These are phyloP conservation scores for Scolecobasidium constrictum DNA, from an alignment of 2,329 filamentous ascomycete species.

Conservation along the genomic window DNA sequence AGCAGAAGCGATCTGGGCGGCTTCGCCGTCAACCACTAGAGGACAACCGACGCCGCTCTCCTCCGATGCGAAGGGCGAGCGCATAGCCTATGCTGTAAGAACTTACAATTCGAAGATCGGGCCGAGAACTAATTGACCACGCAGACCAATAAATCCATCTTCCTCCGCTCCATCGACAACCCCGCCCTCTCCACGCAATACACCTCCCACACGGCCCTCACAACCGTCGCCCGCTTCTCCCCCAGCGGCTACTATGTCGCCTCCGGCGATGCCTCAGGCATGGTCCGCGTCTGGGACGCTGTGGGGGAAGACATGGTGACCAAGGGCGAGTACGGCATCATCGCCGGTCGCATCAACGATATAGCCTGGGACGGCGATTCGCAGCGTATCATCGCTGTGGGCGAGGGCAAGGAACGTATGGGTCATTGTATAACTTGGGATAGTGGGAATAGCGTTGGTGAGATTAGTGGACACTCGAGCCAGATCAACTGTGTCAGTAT, in stretches of 20 bases:
- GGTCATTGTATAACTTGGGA: conserved; percentile 92
- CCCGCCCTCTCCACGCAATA: conserved; percentile 81
- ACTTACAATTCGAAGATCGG: conserved; percentile 8
- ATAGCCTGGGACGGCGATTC: conserved; percentile 97
- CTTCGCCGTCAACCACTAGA: conserved; percentile 70
- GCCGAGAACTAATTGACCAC: not conserved
- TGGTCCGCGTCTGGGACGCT: conserved; percentile 84
- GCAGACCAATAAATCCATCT: conserved; percentile 91
- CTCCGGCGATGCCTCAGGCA: conserved; percentile 75
- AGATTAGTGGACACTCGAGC: conserved; percentile 84
- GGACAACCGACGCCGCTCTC: conserved; percentile 86
- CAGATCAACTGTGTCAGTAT: conserved; percentile 86
- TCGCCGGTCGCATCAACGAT: conserved; percentile 90
- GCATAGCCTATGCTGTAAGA: conserved; percentile 82
- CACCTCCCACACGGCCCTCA: conserved; percentile 76
- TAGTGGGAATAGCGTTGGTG: conserved; percentile 90
- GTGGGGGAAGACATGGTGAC: conserved; percentile 81
- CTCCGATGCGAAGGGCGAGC: conserved; percentile 77
- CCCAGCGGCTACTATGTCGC: conserved; percentile 93
- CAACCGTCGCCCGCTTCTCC: conserved; percentile 86
- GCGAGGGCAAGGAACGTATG: conserved; percentile 86
- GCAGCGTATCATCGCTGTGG: conserved; percentile 90
- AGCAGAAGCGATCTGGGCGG: conserved; percentile 65
- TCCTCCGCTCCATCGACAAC: conserved; percentile 87
- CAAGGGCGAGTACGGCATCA: conserved; percentile 78